These are phyloP conservation scores for Cladosporium velox DNA, from an alignment of 2,329 filamentous ascomycete species.

Conservation along the genomic window DNA sequence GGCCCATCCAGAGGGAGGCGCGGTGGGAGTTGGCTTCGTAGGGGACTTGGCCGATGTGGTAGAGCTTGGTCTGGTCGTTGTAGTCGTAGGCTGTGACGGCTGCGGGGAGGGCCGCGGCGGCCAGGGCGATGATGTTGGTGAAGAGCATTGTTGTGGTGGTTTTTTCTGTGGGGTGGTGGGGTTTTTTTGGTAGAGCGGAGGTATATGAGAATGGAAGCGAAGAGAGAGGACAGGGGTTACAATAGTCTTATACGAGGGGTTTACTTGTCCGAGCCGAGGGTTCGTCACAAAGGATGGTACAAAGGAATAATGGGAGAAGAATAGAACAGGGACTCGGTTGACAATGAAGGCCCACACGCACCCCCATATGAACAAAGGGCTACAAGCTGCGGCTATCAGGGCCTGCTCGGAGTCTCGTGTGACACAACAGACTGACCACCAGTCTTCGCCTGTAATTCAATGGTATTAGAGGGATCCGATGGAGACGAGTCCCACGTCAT, in stretches of 20 bases:
- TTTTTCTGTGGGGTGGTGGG: background rate
- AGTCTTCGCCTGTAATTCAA: background rate
- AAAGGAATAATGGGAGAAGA: background rate
- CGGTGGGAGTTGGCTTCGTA: background rate
- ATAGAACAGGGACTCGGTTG: background rate
- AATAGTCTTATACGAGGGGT: background rate
- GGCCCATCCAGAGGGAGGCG: background rate
- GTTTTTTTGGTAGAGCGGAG: background rate
- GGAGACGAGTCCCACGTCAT: background rate
- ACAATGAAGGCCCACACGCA: background rate
- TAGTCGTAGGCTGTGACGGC: background rate
- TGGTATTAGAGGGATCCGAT: background rate
- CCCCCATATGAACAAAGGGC: background rate
- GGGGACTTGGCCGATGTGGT: constrained; percentile 8
- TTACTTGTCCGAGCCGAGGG: background rate
- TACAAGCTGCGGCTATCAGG: background rate
- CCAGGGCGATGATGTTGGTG: constrained; percentile 1
- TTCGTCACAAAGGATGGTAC: background rate
- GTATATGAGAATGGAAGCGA: background rate
- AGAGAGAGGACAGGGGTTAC: background rate
- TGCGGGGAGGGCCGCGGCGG: background rate
- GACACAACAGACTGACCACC: background rate
- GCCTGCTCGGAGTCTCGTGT: background rate
- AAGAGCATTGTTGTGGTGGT: constrained; percentile 4
- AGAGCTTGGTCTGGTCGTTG: constrained; percentile 4